These are phyloP conservation scores for Drechslerella stenobrocha DNA, from an alignment of 2,329 filamentous ascomycete genomes.

Conservation along the genomic window DNA sequence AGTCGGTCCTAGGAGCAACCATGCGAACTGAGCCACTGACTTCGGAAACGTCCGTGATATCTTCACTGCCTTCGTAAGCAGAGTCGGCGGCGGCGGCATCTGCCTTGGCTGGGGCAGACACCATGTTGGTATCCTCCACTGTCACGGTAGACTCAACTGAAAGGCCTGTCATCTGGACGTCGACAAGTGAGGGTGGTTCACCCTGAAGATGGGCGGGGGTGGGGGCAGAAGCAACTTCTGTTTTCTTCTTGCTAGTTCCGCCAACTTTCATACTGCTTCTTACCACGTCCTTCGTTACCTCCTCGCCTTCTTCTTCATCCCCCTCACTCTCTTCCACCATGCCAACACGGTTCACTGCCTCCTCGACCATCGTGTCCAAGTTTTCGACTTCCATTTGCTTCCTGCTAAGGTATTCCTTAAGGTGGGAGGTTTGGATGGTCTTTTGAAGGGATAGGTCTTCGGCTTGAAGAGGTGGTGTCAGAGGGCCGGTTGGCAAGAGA, in stretches of 20 bases:
- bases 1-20: slow-evolving; percentile 6
- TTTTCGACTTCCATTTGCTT: slow-evolving; percentile 51
- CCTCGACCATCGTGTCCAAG: slow-evolving; percentile 51
- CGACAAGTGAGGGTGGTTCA: not conserved
- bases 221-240: not conserved
- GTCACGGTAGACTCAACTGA: slow-evolving; percentile 15
- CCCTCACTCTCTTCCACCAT: slow-evolving; percentile 49
- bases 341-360: slow-evolving; percentile 50
- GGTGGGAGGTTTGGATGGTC: slow-evolving; percentile 50
- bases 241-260: slow-evolving; percentile 16
- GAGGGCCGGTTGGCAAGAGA: slow-evolving; percentile 42
- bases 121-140: not conserved
- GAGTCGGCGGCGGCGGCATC: slow-evolving; percentile 10
- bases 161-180: slow-evolving; percentile 31
- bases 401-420: slow-evolving; percentile 51
- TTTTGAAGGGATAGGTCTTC: slow-evolving; percentile 35
- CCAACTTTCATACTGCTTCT: not conserved
- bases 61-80: slow-evolving; percentile 14
- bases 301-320: slow-evolving; percentile 47
- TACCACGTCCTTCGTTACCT: slow-evolving; percentile 1
- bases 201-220: not conserved
- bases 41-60: slow-evolving; percentile 12
- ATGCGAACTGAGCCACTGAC: slow-evolving; percentile 13
- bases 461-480: slow-evolving; percentile 50
- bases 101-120: not conserved